A percentile compares a stretch with the other conserved stretches of the same genome.
phyloP scores from a whole-genome alignment of 2,329 filamentous ascomycete genomes.

The Alternaria gaisen region DNA sequence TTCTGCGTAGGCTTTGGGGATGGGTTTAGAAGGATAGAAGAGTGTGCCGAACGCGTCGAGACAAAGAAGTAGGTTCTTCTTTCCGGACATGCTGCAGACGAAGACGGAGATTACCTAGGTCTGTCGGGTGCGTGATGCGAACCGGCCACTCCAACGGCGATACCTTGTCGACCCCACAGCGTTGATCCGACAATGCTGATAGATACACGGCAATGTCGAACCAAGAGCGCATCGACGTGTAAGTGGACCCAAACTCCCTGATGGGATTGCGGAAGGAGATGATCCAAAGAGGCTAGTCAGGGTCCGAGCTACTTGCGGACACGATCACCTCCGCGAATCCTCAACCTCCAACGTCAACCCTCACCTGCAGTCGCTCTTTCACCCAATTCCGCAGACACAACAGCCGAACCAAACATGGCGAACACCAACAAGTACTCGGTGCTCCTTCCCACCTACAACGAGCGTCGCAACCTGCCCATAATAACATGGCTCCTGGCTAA shows the following conservation, averaged over 20 bases:
- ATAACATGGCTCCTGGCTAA: slow-evolving; percentile 92
- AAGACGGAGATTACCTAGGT: background rate
- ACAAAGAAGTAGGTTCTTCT: slow-evolving; percentile 63
- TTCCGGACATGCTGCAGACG: slow-evolving; percentile 25
- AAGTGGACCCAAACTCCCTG: background rate
- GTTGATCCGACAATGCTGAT: background rate
- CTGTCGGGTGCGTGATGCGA: background rate
- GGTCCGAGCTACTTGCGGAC: slow-evolving; percentile 33
- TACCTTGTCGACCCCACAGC: background rate
- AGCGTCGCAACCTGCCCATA: slow-evolving; percentile 95
- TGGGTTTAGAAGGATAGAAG: slow-evolving; percentile 61
- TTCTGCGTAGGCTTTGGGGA: slow-evolving; percentile 64
- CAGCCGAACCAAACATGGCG: slow-evolving; percentile 37
- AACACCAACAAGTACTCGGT: slow-evolving; percentile 88
- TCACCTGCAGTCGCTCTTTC: slow-evolving; percentile 44
- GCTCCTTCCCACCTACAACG: slow-evolving; percentile 98
- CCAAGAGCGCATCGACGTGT: background rate
- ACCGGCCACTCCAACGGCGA: background rate
- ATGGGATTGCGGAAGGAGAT: slow-evolving; percentile 19
- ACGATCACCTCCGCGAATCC: slow-evolving; percentile 37
- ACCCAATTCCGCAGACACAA: slow-evolving; percentile 22
- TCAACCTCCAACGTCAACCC: slow-evolving; percentile 20
- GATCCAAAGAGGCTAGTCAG: slow-evolving; percentile 32
- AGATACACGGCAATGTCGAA: background rate
- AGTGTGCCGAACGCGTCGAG: slow-evolving; percentile 74